Evolutionary conservation across 2,329 filamentous ascomycete genomes (phyloP), one percentile per base, ranked within the genome.

Genomic region (Curvularia verruculosa): DNA sequence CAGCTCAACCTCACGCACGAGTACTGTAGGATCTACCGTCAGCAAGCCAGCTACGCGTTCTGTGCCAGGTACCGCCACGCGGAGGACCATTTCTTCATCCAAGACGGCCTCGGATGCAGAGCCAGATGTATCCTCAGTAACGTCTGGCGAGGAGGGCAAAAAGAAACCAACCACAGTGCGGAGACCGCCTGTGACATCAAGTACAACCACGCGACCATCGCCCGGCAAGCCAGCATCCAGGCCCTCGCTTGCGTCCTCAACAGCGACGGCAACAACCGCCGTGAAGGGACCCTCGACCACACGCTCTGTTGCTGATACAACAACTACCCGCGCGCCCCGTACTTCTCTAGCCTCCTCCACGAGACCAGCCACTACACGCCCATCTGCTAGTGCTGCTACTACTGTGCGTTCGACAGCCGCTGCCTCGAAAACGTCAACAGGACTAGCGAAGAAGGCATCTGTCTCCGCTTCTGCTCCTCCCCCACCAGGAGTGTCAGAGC

Each of bases 21-120:
- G 66, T 28, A 62, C 68, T 3, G 50, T 59, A 2, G 74, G 67
- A 9, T 69, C 68, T 7, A 72, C 69, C 55, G 56, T 75, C 61
- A 76, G 66, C 65, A 76, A 75, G 64, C 71, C 74, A 15, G 70
- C 74, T 40, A 75, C 73, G 61, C 74, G 74, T 61, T 71, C 73
- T 7, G 60, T 64, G 7, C 52, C 70, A 0, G 65, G 67, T 13
- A 64, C 73, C 10, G 50, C 63, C 2, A 67, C 63, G 21, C 56
- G 72, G 24, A 64, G 70, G 46, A 59, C 69, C 1, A 62, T 63
- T 5, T 44, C 67, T 54, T 58, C 65, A 2, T 61, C 70, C 36
- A 69, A 64, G 36, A 49, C 66, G 7, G 54, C 64, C 1, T 62
- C 68, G 2, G 72, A 75, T 57, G 69, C 65, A 2, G 73, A 75